These are phyloP conservation scores for Hyphodiscus sp. DNA, from an alignment of 2,329 filamentous ascomycete genomes.

Conservation along the genomic window DNA sequence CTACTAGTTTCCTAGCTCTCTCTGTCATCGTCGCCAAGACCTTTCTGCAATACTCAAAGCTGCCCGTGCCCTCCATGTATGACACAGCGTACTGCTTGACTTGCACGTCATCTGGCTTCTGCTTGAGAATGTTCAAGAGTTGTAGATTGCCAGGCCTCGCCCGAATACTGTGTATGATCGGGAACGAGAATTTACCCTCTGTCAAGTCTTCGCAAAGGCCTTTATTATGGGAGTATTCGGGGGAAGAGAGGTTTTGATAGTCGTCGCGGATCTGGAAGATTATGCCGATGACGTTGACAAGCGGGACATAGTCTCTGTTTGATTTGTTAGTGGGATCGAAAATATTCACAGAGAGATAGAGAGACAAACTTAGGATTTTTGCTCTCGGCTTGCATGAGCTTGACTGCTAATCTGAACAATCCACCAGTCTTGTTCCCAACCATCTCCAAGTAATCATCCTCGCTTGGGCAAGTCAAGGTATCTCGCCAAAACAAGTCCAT, in stretches of 20 bases:
- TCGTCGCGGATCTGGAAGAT: conserved; percentile 91
- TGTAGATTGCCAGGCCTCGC: conserved; percentile 67
- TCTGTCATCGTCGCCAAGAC: conserved; percentile 59
- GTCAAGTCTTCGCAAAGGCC: conserved; percentile 93
- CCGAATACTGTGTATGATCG: conserved; percentile 88
- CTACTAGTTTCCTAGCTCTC: conserved; percentile 55
- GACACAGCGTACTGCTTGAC: conserved; percentile 86
- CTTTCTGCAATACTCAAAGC: conserved; percentile 75
- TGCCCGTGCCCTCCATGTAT: conserved; percentile 87
- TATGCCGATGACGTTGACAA: conserved; percentile 79
- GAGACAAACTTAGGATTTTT: conserved; percentile 35
- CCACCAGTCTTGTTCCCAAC: conserved; percentile 87
- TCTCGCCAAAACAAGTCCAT: conserved; percentile 92
- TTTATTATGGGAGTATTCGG: conserved; percentile 80
- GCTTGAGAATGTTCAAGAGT: conserved; percentile 85
- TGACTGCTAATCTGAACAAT: conserved; percentile 76
- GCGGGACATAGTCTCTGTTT: conserved; percentile 63
- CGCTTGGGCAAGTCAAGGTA: conserved; percentile 73
- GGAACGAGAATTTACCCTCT: conserved; percentile 95
- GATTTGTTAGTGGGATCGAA: not conserved
- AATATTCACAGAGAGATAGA: not conserved
- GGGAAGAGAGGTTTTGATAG: conserved; percentile 76
- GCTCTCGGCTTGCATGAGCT: conserved; percentile 78
- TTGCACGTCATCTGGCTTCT: conserved; percentile 78
- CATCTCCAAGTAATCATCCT: conserved; percentile 93